These are phyloP conservation scores for Viola pubescens DNA, from an alignment of 441 rosid genomes.

Conservation along the genomic window DNA sequence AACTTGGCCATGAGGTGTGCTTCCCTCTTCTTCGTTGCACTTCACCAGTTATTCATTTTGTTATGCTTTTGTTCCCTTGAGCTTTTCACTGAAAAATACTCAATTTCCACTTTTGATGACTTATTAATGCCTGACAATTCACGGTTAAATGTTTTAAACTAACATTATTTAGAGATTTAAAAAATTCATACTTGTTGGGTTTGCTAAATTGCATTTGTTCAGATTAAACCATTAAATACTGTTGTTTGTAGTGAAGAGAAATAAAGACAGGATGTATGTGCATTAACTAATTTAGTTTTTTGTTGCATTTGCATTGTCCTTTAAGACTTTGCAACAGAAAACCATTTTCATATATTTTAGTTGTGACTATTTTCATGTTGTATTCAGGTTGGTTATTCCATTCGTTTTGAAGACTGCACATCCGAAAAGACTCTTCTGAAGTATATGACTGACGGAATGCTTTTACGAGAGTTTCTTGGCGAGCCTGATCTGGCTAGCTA, in stretches of 20 bases:
- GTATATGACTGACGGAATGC: constrained; percentile 99
- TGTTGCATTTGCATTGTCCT: no score
- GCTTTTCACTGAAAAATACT: background rate
- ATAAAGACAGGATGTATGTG: no score
- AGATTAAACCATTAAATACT: no score
- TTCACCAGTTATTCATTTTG: background rate
- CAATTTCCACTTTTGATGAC: no score
- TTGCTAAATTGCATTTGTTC: no score
- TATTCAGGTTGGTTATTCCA: constrained; percentile 75
- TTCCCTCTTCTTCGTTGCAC: background rate
- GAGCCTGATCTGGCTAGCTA: constrained; percentile 92
- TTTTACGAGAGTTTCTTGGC: constrained; percentile 88
- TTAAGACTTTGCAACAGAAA: no score
- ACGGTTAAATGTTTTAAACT: no score
- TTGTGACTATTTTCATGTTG: background rate
- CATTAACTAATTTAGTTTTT: no score
- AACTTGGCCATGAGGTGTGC: constrained; percentile 82
- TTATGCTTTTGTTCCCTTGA: background rate
- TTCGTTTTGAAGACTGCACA: constrained; percentile 97
- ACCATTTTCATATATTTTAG: background rate
- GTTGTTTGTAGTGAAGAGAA: no score
- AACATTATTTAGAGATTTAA: no score
- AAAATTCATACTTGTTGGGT: no score
- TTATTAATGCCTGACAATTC: no score
- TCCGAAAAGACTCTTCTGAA: constrained; percentile 91